Base-by-base conservation (phyloP, 108 stramenopile species). In the Nitzschia inconspicua region DNA sequence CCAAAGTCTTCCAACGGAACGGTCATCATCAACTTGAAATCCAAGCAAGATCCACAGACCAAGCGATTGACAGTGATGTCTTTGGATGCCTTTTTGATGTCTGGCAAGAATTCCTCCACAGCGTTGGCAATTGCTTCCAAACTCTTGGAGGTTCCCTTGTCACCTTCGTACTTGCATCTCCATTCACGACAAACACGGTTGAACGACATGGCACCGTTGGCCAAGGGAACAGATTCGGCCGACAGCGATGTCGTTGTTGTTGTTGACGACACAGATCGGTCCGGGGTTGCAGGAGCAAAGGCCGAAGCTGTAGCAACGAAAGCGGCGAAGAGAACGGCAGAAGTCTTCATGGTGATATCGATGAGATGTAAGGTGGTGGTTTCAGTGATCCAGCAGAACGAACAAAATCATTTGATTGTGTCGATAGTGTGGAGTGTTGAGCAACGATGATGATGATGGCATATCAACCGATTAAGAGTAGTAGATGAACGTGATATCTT, bases 11-110 rank as follows among this genome's bases (percentile, higher is more conserved):
- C 83, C 39, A 90, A 52, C 44, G 85, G 85, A 50, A 84, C 83
- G 18, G 89, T 90, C 29, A 74, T 85, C 84, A 88, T 84, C 42
- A 88, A 71, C 73, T 92, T 92, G 76, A 92, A 92, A 65, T 92
- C 90, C 60, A 92, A 78, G 70, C 90, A 92, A 13, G 51, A 53
- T 63, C 90, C 90, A 55, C 90, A 92, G 20, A 92, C 79, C 68
- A 92, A 73, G 46, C 90, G 83, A 58, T 88, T 92, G 16, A 92
- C 86, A 8, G 79, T 86, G 10, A 67, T 84, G 44, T 58, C 84
- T 1, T 61, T 48, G 32, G 75, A 77, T 29, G 71, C 31, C n/a
- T 68, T 73, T 73, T 92, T 92, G 66, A 92, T 65, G 59, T 77
- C 63, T 35, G 90, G 90, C 36, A 92, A 77, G 65, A 68, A 83